phyloP scores from a whole-genome alignment of 805 yeast species.

The Priceomyces medius region DNA sequence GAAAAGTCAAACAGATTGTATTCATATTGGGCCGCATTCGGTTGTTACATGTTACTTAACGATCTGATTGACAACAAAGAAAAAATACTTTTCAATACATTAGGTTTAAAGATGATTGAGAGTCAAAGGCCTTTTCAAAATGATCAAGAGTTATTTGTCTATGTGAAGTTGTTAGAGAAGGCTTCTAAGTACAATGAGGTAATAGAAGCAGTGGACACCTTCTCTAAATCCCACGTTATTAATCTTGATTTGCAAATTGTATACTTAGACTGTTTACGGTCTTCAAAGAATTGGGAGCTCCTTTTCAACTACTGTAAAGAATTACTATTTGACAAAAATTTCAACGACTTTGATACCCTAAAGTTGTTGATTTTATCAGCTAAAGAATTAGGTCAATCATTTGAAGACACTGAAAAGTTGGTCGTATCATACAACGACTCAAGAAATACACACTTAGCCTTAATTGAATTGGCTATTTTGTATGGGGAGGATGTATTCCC shows the following conservation, averaged over 20 bases:
- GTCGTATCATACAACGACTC: slow-evolving; percentile 14
- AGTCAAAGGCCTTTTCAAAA: slow-evolving; percentile 49
- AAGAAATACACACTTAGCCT: slow-evolving; percentile 31
- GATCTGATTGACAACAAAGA: slow-evolving; percentile 41
- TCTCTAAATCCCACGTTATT: slow-evolving; percentile 31
- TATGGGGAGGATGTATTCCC: slow-evolving; percentile 23
- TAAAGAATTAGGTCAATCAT: slow-evolving; percentile 27
- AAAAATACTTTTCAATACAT: slow-evolving; percentile 48
- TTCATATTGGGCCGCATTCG: slow-evolving; percentile 57
- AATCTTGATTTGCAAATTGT: slow-evolving; percentile 66
- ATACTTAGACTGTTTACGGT: slow-evolving; percentile 47
- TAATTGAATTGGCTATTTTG: slow-evolving; percentile 21
- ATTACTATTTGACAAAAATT: slow-evolving; percentile 45
- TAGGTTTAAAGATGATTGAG: slow-evolving; percentile 60
- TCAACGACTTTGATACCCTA: slow-evolving; percentile 83
- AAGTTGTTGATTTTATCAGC: slow-evolving; percentile 51
- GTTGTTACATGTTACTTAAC: slow-evolving; percentile 44
- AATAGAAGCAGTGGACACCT: slow-evolving; percentile 21
- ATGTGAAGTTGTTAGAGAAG: slow-evolving; percentile 46
- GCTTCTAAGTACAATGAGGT: slow-evolving; percentile 34
- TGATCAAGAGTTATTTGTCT: slow-evolving; percentile 68
- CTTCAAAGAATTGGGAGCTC: slow-evolving; percentile 40
- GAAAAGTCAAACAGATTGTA: slow-evolving; percentile 27
- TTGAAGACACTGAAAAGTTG: slow-evolving; percentile 24
- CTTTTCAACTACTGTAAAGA: slow-evolving; percentile 40